Evolutionary conservation across 1,284 basidiomycete genomes (phyloP).

Genomic region (Naganishia sp.): DNA sequence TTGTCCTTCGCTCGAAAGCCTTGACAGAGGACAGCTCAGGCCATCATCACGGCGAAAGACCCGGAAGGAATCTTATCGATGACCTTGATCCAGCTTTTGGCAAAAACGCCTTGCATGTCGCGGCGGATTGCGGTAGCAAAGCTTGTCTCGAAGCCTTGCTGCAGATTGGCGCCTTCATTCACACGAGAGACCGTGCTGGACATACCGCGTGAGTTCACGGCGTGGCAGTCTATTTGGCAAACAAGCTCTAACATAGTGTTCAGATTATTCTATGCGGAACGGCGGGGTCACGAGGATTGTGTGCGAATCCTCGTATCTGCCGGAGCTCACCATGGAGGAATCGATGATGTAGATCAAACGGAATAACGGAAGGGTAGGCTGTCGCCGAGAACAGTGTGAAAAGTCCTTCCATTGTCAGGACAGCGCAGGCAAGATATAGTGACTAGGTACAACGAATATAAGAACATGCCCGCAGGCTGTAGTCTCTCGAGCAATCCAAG

Average conservation of each 20-base stretch:
- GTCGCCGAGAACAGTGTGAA: background rate
- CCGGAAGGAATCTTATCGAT: slow-evolving; percentile 56
- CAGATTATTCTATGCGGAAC: slow-evolving; percentile 49
- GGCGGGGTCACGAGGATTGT: slow-evolving; percentile 38
- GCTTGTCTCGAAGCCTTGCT: slow-evolving; percentile 65
- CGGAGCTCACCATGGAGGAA: slow-evolving; percentile 45
- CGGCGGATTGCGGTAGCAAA: slow-evolving; percentile 68
- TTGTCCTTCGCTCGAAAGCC: slow-evolving; percentile 50
- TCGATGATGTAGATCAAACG: slow-evolving; percentile 35
- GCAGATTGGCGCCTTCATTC: slow-evolving; percentile 79
- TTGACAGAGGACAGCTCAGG: slow-evolving; percentile 10
- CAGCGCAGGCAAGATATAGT: background rate
- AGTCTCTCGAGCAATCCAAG: background rate
- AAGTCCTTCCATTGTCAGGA: too few species aligned
- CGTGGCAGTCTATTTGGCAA: background rate
- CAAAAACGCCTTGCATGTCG: slow-evolving; percentile 75
- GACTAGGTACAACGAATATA: slow-evolving; percentile 2
- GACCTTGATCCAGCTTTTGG: slow-evolving; percentile 68
- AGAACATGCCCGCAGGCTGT: too few species aligned
- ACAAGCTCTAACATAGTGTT: too few species aligned
- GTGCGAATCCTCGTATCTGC: slow-evolving; percentile 40
- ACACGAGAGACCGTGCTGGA: slow-evolving; percentile 72
- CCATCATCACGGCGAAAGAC: slow-evolving; percentile 5
- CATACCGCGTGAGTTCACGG: slow-evolving; percentile 63
- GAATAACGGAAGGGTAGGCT: background rate